Conservation (phyloP, 306 rosid genomes). For the Cyamopsis tetragonoloba region DNA sequence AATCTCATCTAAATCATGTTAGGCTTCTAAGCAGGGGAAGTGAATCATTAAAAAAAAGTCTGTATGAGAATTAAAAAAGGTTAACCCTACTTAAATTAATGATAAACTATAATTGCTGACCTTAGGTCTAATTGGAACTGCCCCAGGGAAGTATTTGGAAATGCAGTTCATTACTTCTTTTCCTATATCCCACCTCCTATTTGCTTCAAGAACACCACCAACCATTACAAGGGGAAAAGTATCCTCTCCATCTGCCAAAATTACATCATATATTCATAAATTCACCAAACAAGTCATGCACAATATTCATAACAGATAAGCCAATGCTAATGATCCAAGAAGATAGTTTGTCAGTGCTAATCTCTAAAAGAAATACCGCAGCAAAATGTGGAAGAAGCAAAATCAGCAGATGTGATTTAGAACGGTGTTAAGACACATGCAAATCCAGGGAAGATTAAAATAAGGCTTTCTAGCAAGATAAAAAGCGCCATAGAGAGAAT, state of each 20-base stretch:
- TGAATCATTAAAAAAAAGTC: background rate
- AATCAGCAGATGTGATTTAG: background rate
- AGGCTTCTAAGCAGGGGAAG: background rate
- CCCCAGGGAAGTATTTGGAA: constrained; percentile 60
- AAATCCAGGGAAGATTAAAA: background rate
- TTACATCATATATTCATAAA: background rate
- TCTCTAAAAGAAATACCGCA: too few relatives aligned
- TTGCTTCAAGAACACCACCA: constrained; percentile 97
- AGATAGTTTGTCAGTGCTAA: too few relatives aligned
- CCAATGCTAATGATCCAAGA: background rate
- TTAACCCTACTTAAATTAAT: background rate
- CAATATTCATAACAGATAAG: background rate
- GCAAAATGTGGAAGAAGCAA: too few relatives aligned
- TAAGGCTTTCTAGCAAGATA: background rate
- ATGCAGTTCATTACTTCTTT: constrained; percentile 66
- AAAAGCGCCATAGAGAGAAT: background rate
- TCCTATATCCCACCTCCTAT: constrained; percentile 86
- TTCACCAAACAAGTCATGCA: constrained; percentile 17
- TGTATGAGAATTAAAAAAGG: background rate
- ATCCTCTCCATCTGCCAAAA: constrained; percentile 66
- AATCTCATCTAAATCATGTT: background rate
- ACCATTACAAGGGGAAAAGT: constrained; percentile 87
- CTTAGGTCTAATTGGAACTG: constrained; percentile 71
- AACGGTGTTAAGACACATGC: background rate
- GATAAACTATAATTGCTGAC: constrained; percentile 38